These are phyloP conservation scores for Dactylellina haptotyla DNA, from an alignment of 2,329 filamentous ascomycete species.

Conservation along the genomic window DNA sequence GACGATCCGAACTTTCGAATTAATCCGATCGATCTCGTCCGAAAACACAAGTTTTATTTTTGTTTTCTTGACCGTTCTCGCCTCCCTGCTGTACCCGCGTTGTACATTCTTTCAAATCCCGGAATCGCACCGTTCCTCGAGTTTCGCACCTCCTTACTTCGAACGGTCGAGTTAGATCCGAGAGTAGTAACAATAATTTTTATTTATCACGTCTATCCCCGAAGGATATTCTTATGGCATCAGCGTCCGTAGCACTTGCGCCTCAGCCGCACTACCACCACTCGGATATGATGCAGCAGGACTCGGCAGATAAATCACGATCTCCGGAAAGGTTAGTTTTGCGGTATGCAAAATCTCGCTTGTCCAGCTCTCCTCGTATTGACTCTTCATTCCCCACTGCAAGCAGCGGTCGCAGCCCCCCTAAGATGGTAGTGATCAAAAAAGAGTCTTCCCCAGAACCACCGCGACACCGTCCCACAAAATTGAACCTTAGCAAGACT, in stretches of 20 bases:
- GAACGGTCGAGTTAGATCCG: conserved; percentile 38
- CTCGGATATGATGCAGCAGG: conserved; percentile 50
- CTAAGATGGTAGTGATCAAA: conserved; percentile 87
- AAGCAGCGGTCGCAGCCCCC: conserved; percentile 59
- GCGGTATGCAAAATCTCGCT: conserved; percentile 46
- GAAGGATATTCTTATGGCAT: conserved; percentile 52
- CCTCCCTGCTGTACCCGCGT: conserved; percentile 1
- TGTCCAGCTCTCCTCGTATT: conserved; percentile 54
- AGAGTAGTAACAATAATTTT: conserved; percentile 47
- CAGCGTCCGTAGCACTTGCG: conserved; percentile 54
- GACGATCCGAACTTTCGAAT: background rate
- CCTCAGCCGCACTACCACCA: conserved; percentile 52
- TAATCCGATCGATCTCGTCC: conserved; percentile 38
- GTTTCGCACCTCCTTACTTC: conserved; percentile 30
- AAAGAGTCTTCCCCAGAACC: conserved; percentile 94
- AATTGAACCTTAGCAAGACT: conserved; percentile 79
- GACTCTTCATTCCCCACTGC: conserved; percentile 46
- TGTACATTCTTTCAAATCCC: conserved; percentile 23
- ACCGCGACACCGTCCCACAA: conserved; percentile 76
- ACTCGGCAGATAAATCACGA: conserved; percentile 47
- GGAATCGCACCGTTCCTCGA: conserved; percentile 17
- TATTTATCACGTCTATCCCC: conserved; percentile 39
- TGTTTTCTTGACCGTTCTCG: too few species aligned
- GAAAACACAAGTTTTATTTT: background rate
- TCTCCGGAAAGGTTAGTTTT: conserved; percentile 55